Evolutionary conservation across 2,329 filamentous ascomycete genomes (phyloP).

Genomic region (Xylariaceae sp.): DNA sequence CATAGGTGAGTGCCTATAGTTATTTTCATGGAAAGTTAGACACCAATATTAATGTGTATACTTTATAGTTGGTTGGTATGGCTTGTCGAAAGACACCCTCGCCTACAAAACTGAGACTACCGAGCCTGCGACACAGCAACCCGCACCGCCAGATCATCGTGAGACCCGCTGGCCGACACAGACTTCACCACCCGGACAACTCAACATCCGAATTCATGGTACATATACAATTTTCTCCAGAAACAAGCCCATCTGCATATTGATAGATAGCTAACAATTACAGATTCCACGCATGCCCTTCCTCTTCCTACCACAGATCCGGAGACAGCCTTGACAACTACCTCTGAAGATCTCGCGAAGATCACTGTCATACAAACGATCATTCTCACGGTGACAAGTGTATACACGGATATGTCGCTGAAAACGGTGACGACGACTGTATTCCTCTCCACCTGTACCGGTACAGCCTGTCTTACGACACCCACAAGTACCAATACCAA

Average conservation of each 20-base stretch:
- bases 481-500: not conserved
- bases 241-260: not conserved
- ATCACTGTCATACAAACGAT: constrained; percentile 21
- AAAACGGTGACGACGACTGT: constrained; percentile 21
- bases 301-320: not conserved
- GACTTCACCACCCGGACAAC: not conserved
- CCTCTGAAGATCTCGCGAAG: not conserved
- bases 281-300: not conserved
- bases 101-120: constrained; percentile 5
- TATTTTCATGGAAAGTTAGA: no score
- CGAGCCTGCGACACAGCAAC: not conserved
- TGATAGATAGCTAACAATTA: not conserved
- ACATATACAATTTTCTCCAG: not conserved
- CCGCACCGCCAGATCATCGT: constrained; percentile 4
- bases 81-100: constrained; percentile 27
- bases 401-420: constrained; percentile 20
- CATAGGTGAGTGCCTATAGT: constrained; percentile 24
- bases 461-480: not conserved
- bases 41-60: not conserved
- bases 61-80: constrained; percentile 36
- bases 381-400: constrained; percentile 19
- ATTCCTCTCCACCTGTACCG: constrained; percentile 13
- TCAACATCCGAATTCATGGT: not conserved
- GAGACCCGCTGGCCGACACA: not conserved
- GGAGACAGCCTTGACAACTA: not conserved